Evolutionary conservation across 1,139 yeast species (phyloP), one percentile per base, ranked within the genome.

Genomic region (Candida anutae): DNA sequence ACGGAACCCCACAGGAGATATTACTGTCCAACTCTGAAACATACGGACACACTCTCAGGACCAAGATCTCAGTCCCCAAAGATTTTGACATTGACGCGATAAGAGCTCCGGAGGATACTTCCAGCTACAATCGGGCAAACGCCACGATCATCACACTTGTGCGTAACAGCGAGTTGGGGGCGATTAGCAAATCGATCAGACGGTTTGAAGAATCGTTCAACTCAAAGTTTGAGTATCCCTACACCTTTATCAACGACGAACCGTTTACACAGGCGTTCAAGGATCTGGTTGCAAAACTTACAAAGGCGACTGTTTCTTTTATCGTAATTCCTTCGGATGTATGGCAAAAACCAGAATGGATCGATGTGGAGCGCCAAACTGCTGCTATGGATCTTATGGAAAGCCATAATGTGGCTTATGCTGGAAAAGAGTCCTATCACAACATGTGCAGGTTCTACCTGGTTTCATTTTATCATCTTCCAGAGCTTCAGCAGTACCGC

Each of bases 381-480:
- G 41, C 50, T 21, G 69, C 60, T 4, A 62, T 64, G 60, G 46
- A 55, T 21, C 40, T 50, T 21, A 37, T 78, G 40, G 50, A 45
- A 4, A 48, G 55, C 13, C 62, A 72, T 25, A 56, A 69, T 12
- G 72, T 82, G 6, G 78, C 80, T 3, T 80, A 81, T 44, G 83
- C 88, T 1, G 58, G 61, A 22, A 62, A 55, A 50, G 53, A 46
- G n/a, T 75, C 84, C 1, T 82, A 82, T 46, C 90, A 79, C 42
- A 76, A 79, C 43, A 81, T 81, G 93, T 81, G 93, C 45, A 59
- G 90, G 17, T 80, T 73, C 56, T 64, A 81, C 46, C 76, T 80
- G 39, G 76, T 77, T 10, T 58, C 57, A 35, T 78, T 82, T 42
- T 80, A 64, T 49, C 62, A 75, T 27, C 67, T 80, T 36, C 82